A percentile compares a stretch with the other conserved stretches of the same genome.
These are phyloP conservation scores for Sclerotinia sclerotiorum DNA, from an alignment of 2,329 filamentous ascomycete species.

Conservation along the genomic window DNA sequence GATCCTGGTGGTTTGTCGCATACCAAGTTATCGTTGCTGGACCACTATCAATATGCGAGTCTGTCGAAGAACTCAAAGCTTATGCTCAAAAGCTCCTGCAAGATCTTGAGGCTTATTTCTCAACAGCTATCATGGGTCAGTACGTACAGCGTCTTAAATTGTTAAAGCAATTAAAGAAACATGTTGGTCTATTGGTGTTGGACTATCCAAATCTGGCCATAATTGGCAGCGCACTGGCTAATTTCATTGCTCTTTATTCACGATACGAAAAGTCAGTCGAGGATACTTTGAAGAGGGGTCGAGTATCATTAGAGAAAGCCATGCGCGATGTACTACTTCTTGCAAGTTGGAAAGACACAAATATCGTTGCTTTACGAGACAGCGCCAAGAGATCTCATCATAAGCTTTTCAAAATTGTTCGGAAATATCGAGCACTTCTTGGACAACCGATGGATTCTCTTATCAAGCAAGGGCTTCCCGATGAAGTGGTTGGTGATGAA, in stretches of 20 bases:
- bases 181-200: slow-evolving; percentile 60
- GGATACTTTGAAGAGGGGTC: slow-evolving; percentile 66
- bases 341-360: slow-evolving; percentile 97
- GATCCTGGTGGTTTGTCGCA: slow-evolving; percentile 94
- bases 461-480: slow-evolving; percentile 58
- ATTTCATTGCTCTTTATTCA: slow-evolving; percentile 74
- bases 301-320: slow-evolving; percentile 77
- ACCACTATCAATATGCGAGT: slow-evolving; percentile 64
- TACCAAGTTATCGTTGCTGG: slow-evolving; percentile 85
- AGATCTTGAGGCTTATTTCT: slow-evolving; percentile 77
- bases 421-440: slow-evolving; percentile 82
- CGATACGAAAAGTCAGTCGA: slow-evolving; percentile 67
- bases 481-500: slow-evolving; percentile 37
- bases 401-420: slow-evolving; percentile 86
- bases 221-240: slow-evolving; percentile 65
- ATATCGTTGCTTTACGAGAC: slow-evolving; percentile 83
- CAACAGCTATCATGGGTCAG: slow-evolving; percentile 76
- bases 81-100: slow-evolving; percentile 71
- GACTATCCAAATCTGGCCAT: slow-evolving; percentile 59
- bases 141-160: slow-evolving; percentile 71
- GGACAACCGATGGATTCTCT: slow-evolving; percentile 72
- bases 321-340: slow-evolving; percentile 91
- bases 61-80: slow-evolving; percentile 56
- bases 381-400: slow-evolving; percentile 88
- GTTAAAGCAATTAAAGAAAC: slow-evolving; percentile 62